Evolutionary conservation across 805 yeast genomes (phyloP), one percentile per base, ranked within the genome.

Genomic region (Spencermartinsiella europaea): DNA sequence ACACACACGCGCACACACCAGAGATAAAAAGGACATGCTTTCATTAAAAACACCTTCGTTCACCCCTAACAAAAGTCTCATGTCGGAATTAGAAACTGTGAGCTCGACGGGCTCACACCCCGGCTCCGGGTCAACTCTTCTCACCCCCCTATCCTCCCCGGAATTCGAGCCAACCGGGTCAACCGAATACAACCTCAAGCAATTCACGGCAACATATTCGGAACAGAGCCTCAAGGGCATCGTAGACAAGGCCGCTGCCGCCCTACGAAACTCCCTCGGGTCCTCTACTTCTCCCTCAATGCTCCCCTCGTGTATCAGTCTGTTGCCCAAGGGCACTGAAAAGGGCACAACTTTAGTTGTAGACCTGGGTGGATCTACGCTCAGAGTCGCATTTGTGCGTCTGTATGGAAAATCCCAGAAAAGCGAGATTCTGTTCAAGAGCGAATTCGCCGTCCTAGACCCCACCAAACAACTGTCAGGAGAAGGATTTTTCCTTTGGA

Each of bases 291-390:
- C 55, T 4, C 47, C 52, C 3, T 41, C 53, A 19, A 89, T 89
- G 96, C 81, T 87, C 51, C 95, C 96, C 34, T 76, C 95, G 1
- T 88, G 68, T 59, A 88, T 87, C 19, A 82, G 89, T 3, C 72
- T 75, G 5, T 73, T 83, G 53, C 97, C 96, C 21, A 76, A 74
- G 28, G 96, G 96, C 31, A 69, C 75, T 37, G 96, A 89, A 62
- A 67, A 66, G 40, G 96, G 96, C 31, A 69, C 83, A 35, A 76
- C 72, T 48, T 67, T 88, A 46, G 95, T 96, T 45, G 90, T 91
- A 3, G 96, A 89, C 62, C 71, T 89, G 42, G 97, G 97, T 50
- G 96, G 96, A 38, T 86, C 96, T 40, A 86, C 88, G 56, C 83
- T 89, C 65, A 73, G 96, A 60, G 91, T 87, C n/a, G 87, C 95